Conservation (phyloP, 2,329 filamentous ascomycete genomes). For the Myriosclerotinia scirpicola region DNA sequence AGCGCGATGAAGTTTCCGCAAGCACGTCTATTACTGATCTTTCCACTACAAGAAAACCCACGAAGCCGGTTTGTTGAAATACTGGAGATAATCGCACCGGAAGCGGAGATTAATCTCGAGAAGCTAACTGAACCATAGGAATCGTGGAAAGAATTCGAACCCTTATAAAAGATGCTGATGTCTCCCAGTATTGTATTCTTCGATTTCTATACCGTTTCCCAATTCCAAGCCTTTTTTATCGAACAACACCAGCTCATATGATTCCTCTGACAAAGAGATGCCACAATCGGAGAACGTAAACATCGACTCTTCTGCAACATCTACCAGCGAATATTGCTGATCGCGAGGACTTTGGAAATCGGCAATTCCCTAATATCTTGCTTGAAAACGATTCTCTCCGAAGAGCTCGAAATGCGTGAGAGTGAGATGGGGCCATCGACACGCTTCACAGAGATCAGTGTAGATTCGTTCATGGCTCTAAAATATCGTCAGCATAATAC, state of each 20-base stretch:
- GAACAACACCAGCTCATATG: neutral
- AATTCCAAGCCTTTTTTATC: conserved; percentile 4
- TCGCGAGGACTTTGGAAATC: neutral
- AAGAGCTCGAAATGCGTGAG: conserved; percentile 1
- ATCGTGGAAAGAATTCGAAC: conserved; percentile 53
- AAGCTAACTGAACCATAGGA: conserved; percentile 44
- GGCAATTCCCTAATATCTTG: neutral
- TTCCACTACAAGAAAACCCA: neutral
- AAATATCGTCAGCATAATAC: neutral
- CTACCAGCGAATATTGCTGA: neutral
- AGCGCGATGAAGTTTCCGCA: neutral
- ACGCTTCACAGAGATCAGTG: conserved; percentile 7
- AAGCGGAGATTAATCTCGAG: conserved; percentile 50
- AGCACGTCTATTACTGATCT: neutral
- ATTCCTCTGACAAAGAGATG: neutral
- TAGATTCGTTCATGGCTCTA: conserved; percentile 18
- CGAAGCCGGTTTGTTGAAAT: neutral
- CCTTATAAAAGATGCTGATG: conserved; percentile 51
- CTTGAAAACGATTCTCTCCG: neutral
- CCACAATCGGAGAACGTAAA: neutral
- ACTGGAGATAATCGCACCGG: conserved; percentile 5
- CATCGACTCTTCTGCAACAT: neutral
- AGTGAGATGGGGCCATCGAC: neutral
- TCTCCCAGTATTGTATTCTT: conserved; percentile 39
- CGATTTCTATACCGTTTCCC: conserved; percentile 7